Evolutionary conservation across 352 stramenopile genomes (phyloP).

Genomic region (Phytophthora aleatoria): DNA sequence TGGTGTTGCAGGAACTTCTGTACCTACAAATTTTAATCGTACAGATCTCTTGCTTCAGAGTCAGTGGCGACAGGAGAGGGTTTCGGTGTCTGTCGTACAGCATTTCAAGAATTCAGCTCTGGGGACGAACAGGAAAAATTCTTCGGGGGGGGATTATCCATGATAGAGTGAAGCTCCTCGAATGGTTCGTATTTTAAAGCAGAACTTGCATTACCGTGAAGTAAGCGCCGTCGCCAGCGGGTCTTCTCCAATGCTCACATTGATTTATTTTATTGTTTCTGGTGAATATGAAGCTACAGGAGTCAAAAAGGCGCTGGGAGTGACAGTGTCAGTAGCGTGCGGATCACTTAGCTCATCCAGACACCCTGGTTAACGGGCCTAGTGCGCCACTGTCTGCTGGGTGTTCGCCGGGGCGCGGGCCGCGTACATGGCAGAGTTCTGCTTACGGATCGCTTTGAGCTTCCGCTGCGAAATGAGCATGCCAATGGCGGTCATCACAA

Average conservation of each 20-base stretch:
- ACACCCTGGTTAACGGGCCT: neutral
- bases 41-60: neutral
- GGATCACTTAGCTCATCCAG: neutral
- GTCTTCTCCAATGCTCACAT: neutral
- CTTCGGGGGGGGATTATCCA: neutral
- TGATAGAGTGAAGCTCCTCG: too few relatives aligned
- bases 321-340: neutral
- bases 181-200: neutral
- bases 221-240: neutral
- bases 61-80: slow-evolving; percentile 1
- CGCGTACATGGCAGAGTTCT: slow-evolving; percentile 51
- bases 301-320: neutral
- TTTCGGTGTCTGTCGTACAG: neutral
- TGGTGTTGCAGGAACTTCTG: neutral
- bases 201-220: neutral
- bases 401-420: slow-evolving; percentile 29
- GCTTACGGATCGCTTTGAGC: slow-evolving; percentile 50
- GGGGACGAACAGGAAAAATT: neutral
- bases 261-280: neutral
- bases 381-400: slow-evolving; percentile 9
- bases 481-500: slow-evolving; percentile 56
- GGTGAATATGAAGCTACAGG: neutral
- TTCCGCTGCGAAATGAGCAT: slow-evolving; percentile 51
- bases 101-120: slow-evolving; percentile 1
- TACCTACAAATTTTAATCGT: neutral